phyloP scores from a whole-genome alignment of 257 asterid species.

The Capsicum rhomboideum region DNA sequence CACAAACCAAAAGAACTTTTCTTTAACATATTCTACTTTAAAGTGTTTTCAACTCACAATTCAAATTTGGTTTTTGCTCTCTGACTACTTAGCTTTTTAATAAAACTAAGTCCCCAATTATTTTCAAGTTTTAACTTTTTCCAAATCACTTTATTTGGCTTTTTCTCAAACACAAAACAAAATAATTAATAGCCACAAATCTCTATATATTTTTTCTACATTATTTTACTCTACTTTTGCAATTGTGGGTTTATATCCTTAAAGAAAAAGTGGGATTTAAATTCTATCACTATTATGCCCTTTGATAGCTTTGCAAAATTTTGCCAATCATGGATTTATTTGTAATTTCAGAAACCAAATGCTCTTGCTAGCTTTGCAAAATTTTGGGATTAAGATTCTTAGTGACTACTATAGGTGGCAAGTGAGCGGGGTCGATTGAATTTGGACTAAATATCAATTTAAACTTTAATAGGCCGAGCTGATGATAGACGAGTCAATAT shows the following conservation, averaged over 20 bases:
- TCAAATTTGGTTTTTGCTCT: not conserved
- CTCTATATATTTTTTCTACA: not conserved
- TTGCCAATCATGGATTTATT: too few relatives aligned
- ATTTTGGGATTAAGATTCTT: not conserved
- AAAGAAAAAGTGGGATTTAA: not conserved
- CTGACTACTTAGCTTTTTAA: not conserved
- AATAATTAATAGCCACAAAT: not conserved
- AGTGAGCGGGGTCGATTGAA: not conserved
- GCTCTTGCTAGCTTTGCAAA: too few relatives aligned
- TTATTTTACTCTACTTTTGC: not conserved
- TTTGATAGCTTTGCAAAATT: not conserved
- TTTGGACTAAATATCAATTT: not conserved
- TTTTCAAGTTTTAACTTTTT: conserved; percentile 20
- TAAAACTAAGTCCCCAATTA: conserved; percentile 27
- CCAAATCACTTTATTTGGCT: conserved; percentile 17
- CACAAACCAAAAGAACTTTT: not conserved
- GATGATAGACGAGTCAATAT: not conserved
- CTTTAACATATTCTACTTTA: not conserved
- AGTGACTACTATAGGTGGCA: not conserved
- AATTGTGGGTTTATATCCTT: not conserved
- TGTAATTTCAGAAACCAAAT: not conserved
- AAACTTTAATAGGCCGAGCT: not conserved
- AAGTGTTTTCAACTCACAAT: not conserved
- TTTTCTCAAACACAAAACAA: not conserved
- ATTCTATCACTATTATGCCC: not conserved